Percentiles rank a stretch among this genome's conserved stretches.
These are phyloP conservation scores for Coemansia nantahalensis DNA, from an alignment of 192 early-diverging fungal genomes.

Conservation along the genomic window DNA sequence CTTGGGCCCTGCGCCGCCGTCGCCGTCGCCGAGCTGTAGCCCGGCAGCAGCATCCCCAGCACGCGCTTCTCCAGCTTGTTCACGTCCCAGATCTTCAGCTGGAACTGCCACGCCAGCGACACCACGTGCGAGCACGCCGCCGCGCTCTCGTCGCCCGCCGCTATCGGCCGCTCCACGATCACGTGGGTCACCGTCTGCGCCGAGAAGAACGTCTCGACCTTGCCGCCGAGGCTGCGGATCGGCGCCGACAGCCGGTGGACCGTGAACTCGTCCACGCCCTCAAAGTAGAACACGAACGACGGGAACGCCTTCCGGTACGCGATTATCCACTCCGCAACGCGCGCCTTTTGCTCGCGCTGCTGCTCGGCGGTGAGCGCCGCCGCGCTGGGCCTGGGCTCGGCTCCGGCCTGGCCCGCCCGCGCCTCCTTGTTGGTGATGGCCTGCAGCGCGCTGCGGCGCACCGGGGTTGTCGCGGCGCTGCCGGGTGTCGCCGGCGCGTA, in stretches of 20 bases:
- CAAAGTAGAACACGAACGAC: conserved; percentile 54
- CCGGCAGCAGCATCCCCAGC: conserved; percentile 37
- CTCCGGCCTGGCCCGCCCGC: conserved; percentile 15
- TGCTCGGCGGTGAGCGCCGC: conserved; percentile 20
- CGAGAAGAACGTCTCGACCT: conserved; percentile 53
- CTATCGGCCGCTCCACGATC: conserved; percentile 26
- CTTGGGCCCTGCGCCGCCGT: conserved; percentile 20
- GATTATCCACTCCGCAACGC: conserved; percentile 51
- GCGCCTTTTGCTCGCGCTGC: conserved; percentile 36
- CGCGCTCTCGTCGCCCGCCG: conserved; percentile 13
- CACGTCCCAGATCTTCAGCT: conserved; percentile 48
- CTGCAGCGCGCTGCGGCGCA: conserved; percentile 33
- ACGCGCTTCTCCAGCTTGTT: conserved; percentile 47
- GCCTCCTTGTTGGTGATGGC: conserved; percentile 40
- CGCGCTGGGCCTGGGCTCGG: no score
- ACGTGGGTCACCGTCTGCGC: conserved; percentile 53
- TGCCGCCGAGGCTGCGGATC: conserved; percentile 30
- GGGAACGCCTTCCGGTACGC: conserved; percentile 48
- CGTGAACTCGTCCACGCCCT: conserved; percentile 46
- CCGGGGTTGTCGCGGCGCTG: not conserved
- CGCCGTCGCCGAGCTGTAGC: conserved; percentile 27
- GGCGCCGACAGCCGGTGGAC: conserved; percentile 36
- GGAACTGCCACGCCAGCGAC: conserved; percentile 35
- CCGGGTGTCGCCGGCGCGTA: conserved; percentile 7
- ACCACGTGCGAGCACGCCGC: conserved; percentile 28